A percentile compares a stretch with the other conserved stretches of the same genome.
Evolutionary conservation across 1,284 basidiomycete genomes (phyloP).

Genomic region (Naganishia albida): DNA sequence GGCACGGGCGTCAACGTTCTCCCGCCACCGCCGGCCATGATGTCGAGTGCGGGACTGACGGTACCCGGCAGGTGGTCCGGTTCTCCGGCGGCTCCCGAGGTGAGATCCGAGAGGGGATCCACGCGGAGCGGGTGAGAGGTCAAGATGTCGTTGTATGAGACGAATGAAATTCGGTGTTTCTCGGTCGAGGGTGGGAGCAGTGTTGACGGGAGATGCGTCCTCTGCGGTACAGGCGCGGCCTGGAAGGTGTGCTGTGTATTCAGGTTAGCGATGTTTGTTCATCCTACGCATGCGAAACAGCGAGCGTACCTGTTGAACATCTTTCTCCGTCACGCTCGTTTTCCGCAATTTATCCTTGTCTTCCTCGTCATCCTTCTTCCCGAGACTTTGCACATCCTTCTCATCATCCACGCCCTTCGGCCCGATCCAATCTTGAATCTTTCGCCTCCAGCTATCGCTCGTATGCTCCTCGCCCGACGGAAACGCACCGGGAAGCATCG

Average conservation of each 20-base stretch:
- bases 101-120: slow-evolving; percentile 69
- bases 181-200: slow-evolving; percentile 55
- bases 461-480: slow-evolving; percentile 6
- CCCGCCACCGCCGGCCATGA: slow-evolving; percentile 1
- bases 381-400: not conserved
- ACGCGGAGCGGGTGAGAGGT: slow-evolving; percentile 71
- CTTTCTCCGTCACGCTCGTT: not conserved
- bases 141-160: slow-evolving; percentile 80
- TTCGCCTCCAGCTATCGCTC: slow-evolving; percentile 29
- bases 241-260: not conserved
- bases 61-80: slow-evolving; percentile 53
- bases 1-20: slow-evolving; percentile 2
- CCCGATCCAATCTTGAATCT: slow-evolving; percentile 35
- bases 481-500: slow-evolving; percentile 29
- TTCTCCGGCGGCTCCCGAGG: slow-evolving; percentile 55
- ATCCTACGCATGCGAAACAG: too few relatives aligned
- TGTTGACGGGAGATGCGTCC: slow-evolving; percentile 34
- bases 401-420: slow-evolving; percentile 21
- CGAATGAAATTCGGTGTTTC: slow-evolving; percentile 70
- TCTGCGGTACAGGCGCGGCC: slow-evolving; percentile 16
- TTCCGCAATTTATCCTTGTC: not conserved
- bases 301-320: not conserved
- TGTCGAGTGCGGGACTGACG: slow-evolving; percentile 42
- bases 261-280: not conserved
- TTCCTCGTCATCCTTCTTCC: not conserved